Conservation (phyloP, 495 filamentous ascomycete genomes). For the Penicillium salamii region DNA sequence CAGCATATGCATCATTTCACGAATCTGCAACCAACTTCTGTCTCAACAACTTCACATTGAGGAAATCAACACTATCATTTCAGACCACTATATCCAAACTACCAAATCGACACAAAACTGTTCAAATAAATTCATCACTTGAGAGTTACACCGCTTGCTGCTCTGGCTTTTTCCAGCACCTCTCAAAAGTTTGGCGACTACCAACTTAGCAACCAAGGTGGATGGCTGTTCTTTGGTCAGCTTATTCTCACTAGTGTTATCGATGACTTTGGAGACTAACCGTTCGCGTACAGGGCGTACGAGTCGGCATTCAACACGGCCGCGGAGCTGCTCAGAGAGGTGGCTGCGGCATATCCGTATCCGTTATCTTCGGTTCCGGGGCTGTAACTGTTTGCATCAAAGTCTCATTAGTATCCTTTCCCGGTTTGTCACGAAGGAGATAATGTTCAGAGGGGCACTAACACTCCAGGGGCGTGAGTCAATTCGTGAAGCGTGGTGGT, state of each 20-base stretch:
- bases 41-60: neutral
- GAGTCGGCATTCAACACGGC: slow-evolving; percentile 62
- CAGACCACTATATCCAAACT: neutral
- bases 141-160: no score
- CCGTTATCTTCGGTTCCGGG: slow-evolving; percentile 56
- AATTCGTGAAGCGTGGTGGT: slow-evolving; percentile 62
- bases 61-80: neutral
- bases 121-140: neutral
- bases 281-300: slow-evolving; percentile 61
- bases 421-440: neutral
- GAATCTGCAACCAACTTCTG: neutral
- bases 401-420: neutral
- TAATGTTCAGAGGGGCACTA: neutral
- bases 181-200: neutral
- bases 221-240: slow-evolving; percentile 21
- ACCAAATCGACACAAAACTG: neutral
- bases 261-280: slow-evolving; percentile 20
- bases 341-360: slow-evolving; percentile 56
- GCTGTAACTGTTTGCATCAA: slow-evolving; percentile 20
- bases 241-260: neutral
- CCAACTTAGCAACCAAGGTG: slow-evolving; percentile 18
- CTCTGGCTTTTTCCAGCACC: no score
- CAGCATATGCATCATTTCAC: neutral
- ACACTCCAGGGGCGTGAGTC: slow-evolving; percentile 56
- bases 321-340: slow-evolving; percentile 34